A percentile compares a stretch with the other conserved stretches of the same genome.
Evolutionary conservation across 768 basidiomycete genomes (phyloP).

Genomic region (Boletus fagicola): DNA sequence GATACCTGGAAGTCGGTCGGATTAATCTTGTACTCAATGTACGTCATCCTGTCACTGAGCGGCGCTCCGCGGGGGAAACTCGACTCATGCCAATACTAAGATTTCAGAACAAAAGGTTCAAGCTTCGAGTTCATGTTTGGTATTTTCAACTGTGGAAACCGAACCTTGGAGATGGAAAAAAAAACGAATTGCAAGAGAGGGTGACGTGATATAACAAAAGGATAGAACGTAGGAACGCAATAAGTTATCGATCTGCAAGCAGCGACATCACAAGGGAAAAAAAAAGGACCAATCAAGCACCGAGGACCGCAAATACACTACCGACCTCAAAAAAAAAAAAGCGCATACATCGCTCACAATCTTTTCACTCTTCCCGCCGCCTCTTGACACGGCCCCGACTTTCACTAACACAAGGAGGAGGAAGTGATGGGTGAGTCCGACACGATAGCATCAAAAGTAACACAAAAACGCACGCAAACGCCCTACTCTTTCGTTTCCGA

Average conservation of each 20-base stretch:
- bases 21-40: no score
- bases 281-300: no score
- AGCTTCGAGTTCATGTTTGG: no score
- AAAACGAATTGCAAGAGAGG: background rate
- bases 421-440: background rate
- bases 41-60: no score
- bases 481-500: slow-evolving; percentile 69
- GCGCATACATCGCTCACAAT: background rate
- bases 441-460: background rate
- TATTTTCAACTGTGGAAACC: background rate
- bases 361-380: slow-evolving; percentile 33
- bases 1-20: no score
- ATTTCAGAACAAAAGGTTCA: no score
- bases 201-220: background rate
- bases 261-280: no score
- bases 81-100: no score
- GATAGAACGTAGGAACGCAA: background rate
- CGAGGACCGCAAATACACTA: no score
- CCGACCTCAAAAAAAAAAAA: background rate
- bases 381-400: slow-evolving; percentile 49
- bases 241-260: background rate
- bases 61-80: background rate
- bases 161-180: no score
- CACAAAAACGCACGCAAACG: slow-evolving; percentile 54
- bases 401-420: slow-evolving; percentile 36